Conservation (phyloP, 2,329 filamentous ascomycete species). For the Aureobasidium sp. region DNA sequence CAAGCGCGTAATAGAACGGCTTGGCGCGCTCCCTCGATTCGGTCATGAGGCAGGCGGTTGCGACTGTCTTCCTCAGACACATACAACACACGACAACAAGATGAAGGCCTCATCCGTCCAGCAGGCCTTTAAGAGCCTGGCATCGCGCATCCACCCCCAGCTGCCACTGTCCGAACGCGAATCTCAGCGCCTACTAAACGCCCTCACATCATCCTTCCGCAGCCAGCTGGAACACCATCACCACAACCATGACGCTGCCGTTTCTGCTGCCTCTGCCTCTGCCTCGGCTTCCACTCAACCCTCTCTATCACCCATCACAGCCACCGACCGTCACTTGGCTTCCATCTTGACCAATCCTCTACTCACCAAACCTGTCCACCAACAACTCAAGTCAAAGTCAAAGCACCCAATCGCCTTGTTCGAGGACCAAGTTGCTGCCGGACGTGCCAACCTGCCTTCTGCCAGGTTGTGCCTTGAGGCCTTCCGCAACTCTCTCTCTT, state of each 20-base stretch:
- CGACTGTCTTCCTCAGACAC: background rate
- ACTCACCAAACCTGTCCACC: conserved; percentile 27
- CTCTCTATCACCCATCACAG: conserved; percentile 1
- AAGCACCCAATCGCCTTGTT: conserved; percentile 37
- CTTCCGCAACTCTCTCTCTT: conserved; percentile 22
- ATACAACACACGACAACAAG: conserved; percentile 13
- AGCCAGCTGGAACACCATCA: conserved; percentile 52
- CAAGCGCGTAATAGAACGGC: background rate
- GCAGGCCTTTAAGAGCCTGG: conserved; percentile 41
- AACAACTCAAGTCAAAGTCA: conserved; percentile 22
- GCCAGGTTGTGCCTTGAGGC: conserved; percentile 33
- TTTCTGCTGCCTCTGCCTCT: background rate
- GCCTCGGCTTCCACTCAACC: background rate
- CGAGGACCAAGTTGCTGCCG: conserved; percentile 32
- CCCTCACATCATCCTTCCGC: conserved; percentile 58
- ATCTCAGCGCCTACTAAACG: conserved; percentile 51
- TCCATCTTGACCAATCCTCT: conserved; percentile 47
- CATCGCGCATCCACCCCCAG: conserved; percentile 47
- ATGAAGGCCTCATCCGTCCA: conserved; percentile 48
- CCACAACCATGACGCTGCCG: conserved; percentile 39
- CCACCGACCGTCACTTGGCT: conserved; percentile 41
- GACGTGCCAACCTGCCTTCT: conserved; percentile 32
- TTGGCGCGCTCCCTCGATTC: background rate
- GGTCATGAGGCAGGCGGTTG: conserved; percentile 2
- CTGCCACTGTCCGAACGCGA: conserved; percentile 51